Evolutionary conservation across 2,329 filamentous ascomycete species (phyloP).

Genomic region (Stagonosporopsis cucurbitacearum): DNA sequence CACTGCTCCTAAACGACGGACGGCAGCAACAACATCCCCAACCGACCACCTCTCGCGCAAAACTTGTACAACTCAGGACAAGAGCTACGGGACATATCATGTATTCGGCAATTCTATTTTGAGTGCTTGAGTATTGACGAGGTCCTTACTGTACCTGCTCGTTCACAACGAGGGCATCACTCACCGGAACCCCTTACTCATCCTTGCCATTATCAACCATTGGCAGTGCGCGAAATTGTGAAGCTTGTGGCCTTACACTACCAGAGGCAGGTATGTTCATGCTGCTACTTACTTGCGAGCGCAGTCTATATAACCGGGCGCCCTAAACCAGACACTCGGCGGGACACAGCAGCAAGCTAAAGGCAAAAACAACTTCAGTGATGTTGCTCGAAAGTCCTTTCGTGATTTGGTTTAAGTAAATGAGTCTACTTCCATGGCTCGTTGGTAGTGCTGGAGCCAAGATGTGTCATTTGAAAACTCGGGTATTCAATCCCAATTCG

Average conservation of each 20-base stretch:
- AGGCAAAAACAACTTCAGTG: too few species aligned
- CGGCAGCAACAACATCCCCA: background rate
- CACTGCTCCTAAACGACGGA: background rate
- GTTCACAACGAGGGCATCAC: background rate
- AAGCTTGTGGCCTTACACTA: too few species aligned
- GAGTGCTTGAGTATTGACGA: background rate
- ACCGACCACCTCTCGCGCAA: background rate
- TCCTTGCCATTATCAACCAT: too few species aligned
- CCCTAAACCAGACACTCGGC: too few species aligned
- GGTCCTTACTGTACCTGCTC: background rate
- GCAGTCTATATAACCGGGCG: too few species aligned
- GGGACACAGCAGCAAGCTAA: too few species aligned
- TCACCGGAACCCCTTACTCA: background rate
- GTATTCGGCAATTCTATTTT: background rate
- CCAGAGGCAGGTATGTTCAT: too few species aligned
- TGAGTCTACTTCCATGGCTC: background rate
- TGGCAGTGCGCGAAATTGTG: background rate
- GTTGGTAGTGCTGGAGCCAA: background rate
- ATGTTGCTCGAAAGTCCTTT: too few species aligned
- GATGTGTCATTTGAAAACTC: background rate
- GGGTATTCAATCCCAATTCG: slow-evolving; percentile 24
- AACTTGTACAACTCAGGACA: background rate
- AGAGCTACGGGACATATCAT: background rate
- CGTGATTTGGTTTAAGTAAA: background rate
- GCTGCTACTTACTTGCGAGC: too few species aligned